Conservation (phyloP, 164 flowering plant species). For the Magnolia kwangsiensis region DNA sequence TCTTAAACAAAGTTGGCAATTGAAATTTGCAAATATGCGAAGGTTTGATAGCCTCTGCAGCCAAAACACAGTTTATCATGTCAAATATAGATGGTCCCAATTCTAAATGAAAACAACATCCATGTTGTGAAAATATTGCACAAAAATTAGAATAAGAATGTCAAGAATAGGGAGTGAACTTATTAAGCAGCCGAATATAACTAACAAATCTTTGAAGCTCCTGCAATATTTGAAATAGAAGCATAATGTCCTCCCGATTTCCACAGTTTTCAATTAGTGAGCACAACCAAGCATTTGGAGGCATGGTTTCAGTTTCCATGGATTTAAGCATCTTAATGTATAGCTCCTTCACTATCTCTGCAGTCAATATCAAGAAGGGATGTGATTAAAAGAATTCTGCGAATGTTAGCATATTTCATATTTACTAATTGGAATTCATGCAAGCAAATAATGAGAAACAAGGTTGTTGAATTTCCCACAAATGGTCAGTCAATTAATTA, state of each 20-base stretch:
- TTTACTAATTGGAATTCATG: too few relatives aligned
- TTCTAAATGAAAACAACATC: not conserved
- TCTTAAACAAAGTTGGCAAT: constrained; percentile 66
- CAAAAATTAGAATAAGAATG: not conserved
- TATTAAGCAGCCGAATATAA: constrained; percentile 8
- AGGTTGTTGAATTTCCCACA: too few relatives aligned
- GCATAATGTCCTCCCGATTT: constrained; percentile 60
- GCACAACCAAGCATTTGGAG: constrained; percentile 89
- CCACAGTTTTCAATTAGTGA: constrained; percentile 62
- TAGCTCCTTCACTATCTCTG: constrained; percentile 68
- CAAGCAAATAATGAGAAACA: too few relatives aligned
- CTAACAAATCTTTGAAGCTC: constrained; percentile 79
- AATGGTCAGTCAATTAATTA: too few relatives aligned
- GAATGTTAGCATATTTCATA: too few relatives aligned
- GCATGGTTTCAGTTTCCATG: constrained; percentile 52
- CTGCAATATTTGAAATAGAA: constrained; percentile 64
- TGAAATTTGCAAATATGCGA: constrained; percentile 70
- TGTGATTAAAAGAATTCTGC: not conserved
- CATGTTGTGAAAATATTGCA: not conserved
- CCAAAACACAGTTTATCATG: constrained; percentile 9
- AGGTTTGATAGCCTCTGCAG: constrained; percentile 89
- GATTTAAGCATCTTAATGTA: constrained; percentile 65
- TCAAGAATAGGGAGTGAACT: not conserved
- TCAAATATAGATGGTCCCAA: not conserved
- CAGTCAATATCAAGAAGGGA: constrained; percentile 8